phyloP scores from a whole-genome alignment of 2,329 filamentous ascomycete genomes.

The Epicoccum sorghinum region DNA sequence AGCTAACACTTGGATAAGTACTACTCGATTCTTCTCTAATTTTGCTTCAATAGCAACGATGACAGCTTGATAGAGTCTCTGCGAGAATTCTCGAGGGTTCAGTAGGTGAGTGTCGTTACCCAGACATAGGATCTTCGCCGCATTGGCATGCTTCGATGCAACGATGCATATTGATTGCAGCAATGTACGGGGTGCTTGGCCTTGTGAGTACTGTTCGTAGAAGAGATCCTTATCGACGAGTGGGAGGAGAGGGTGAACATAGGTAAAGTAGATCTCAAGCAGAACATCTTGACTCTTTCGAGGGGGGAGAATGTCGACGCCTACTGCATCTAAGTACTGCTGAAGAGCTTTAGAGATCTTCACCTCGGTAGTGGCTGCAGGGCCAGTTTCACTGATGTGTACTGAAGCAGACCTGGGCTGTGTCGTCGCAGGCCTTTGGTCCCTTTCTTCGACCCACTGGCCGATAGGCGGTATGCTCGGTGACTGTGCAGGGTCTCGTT shows the following conservation, averaged over 20 bases:
- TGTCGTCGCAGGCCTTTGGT: slow-evolving; percentile 28
- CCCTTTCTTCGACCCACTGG: slow-evolving; percentile 45
- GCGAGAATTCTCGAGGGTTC: slow-evolving; percentile 53
- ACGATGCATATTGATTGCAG: slow-evolving; percentile 56
- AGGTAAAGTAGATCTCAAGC: slow-evolving; percentile 54
- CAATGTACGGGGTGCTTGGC: slow-evolving; percentile 47
- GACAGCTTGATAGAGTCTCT: slow-evolving; percentile 51
- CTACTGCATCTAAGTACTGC: slow-evolving; percentile 47
- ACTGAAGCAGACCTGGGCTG: slow-evolving; percentile 32
- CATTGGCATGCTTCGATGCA: slow-evolving; percentile 55
- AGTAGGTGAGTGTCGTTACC: slow-evolving; percentile 42
- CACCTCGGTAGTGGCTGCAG: slow-evolving; percentile 38
- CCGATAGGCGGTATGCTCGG: slow-evolving; percentile 40
- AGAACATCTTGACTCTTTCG: slow-evolving; percentile 46
- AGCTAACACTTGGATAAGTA: slow-evolving; percentile 54
- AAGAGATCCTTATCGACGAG: slow-evolving; percentile 54
- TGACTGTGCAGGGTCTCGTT: slow-evolving; percentile 38
- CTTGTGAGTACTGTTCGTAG: slow-evolving; percentile 44
- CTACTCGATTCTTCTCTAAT: slow-evolving; percentile 53
- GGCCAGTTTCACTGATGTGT: slow-evolving; percentile 39
- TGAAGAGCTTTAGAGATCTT: slow-evolving; percentile 43
- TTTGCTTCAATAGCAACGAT: slow-evolving; percentile 50
- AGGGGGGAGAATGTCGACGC: slow-evolving; percentile 43
- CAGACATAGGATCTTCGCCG: slow-evolving; percentile 49
- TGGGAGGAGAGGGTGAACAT: slow-evolving; percentile 55